These are phyloP conservation scores for Xerocomellus intermedius DNA, from an alignment of 768 basidiomycete genomes.

Conservation along the genomic window DNA sequence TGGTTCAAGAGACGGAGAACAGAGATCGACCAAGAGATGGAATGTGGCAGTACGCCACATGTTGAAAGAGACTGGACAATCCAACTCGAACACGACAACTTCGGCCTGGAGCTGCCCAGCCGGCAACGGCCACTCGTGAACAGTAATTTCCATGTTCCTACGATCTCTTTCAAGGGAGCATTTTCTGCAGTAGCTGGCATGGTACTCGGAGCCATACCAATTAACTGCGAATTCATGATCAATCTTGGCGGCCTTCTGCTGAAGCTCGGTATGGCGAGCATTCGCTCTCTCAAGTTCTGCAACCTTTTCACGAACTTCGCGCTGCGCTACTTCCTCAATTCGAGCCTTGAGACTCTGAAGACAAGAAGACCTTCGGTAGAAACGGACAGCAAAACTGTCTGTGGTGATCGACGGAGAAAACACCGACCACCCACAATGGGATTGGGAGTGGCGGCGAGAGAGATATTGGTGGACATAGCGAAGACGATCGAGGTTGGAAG, in stretches of 20 bases:
- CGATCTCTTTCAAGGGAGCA: conserved; percentile 25
- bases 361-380: conserved; percentile 25
- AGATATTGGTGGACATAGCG: conserved; percentile 32
- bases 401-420: conserved; percentile 27
- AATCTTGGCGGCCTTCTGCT: neutral
- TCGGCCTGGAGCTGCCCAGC: conserved; percentile 17
- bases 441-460: conserved; percentile 23
- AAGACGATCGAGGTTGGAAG: conserved; percentile 29
- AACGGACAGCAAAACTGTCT: conserved; percentile 35
- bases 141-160: conserved; percentile 30
- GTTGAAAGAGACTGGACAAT: conserved; percentile 37
- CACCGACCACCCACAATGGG: conserved; percentile 25
- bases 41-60: conserved; percentile 46
- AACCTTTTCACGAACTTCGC: conserved; percentile 22
- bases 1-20: conserved; percentile 11
- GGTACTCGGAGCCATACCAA: neutral
- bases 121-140: conserved; percentile 51
- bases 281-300: conserved; percentile 29
- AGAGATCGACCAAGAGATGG: conserved; percentile 37
- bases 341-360: conserved; percentile 25
- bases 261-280: conserved; percentile 17
- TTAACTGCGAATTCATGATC: conserved; percentile 5
- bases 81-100: conserved; percentile 42
- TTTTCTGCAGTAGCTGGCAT: conserved; percentile 23
- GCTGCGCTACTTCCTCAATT: conserved; percentile 32